Conservation (phyloP, 1,284 basidiomycete species). For the Ceratobasidium sp. region DNA sequence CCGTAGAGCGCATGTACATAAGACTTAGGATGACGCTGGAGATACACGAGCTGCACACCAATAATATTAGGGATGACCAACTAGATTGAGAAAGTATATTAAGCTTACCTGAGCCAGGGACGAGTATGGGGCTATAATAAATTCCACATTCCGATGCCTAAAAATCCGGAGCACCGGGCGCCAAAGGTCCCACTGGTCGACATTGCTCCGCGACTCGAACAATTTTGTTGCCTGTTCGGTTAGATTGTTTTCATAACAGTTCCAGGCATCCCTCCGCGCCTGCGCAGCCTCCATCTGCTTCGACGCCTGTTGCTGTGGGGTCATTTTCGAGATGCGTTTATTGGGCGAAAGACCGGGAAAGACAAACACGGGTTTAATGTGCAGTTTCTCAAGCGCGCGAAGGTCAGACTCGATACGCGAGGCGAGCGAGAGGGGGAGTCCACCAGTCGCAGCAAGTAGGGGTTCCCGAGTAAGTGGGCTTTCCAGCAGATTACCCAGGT, state of each 20-base stretch:
- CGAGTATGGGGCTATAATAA: slow-evolving; percentile 94
- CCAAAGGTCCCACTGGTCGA: slow-evolving; percentile 91
- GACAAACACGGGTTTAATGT: slow-evolving; percentile 98
- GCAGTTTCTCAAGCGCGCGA: slow-evolving; percentile 88
- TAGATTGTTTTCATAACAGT: slow-evolving; percentile 89
- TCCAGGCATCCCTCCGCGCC: slow-evolving; percentile 87
- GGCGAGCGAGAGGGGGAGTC: slow-evolving; percentile 88
- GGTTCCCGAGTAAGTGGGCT: slow-evolving; percentile 85
- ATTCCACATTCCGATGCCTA: slow-evolving; percentile 95
- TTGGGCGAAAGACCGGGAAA: slow-evolving; percentile 88
- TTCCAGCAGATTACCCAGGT: slow-evolving; percentile 86
- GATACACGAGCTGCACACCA: slow-evolving; percentile 82
- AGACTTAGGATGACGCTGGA: slow-evolving; percentile 91
- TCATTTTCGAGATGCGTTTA: slow-evolving; percentile 68
- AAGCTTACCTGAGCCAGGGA: slow-evolving; percentile 88
- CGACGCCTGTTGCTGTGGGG: slow-evolving; percentile 66
- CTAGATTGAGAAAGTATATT: slow-evolving; percentile 21
- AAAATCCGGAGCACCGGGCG: slow-evolving; percentile 93
- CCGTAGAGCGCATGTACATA: slow-evolving; percentile 97
- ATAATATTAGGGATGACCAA: slow-evolving; percentile 10
- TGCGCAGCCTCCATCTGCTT: slow-evolving; percentile 71
- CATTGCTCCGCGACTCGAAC: slow-evolving; percentile 78
- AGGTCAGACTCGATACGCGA: slow-evolving; percentile 93
- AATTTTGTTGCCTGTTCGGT: slow-evolving; percentile 88
- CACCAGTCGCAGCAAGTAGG: slow-evolving; percentile 93